Evolutionary conservation across 352 stramenopile species (phyloP), one percentile per base, ranked within the genome.

Genomic region (Aphanomyces stellatus): DNA sequence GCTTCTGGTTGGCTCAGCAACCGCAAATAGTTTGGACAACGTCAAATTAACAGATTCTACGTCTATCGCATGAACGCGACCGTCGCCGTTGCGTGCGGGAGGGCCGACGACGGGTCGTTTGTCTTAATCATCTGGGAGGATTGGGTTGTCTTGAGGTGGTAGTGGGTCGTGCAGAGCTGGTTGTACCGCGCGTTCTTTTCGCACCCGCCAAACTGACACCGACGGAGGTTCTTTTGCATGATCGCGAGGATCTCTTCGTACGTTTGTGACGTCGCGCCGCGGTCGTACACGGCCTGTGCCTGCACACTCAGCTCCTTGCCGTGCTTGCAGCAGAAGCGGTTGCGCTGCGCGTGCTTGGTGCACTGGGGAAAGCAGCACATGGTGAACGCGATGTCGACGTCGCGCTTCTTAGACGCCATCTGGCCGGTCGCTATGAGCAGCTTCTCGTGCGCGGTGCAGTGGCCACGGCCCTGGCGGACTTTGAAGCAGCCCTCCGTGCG

Each of bases 161-260:
- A 90, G 62, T 91, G 82, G 37, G 87, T 78, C 17, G 82, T 93
- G 42, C 85, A 91, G 3, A 93, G 71, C 31, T 83, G 77, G 72
- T 91, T 83, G 43, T 83, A 79, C 64, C 91, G 82, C 51, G 85
- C 90, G 71, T 93, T 93, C 70, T 91, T 93, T 35, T 81, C 87
- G 49, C 85, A 93, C 7, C 75, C 85, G 10, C 76, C 77, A 53
- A 88, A 75, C 1, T 83, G 87, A 56, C 85, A 91, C 13, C 77
- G 79, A 17, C 82, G 82, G n/a, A 93, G 81, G 30, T 90, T 80
- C 53, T 90, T 88, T 65, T 93, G 81, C 27, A 93, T 73, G 17
- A 74, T 69, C 33, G 66, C 65, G 28, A 93, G 70, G 30, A 90
- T 79, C 27, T 90, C 82, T 51, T 91, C 81, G 62, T 78, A 90